Conservation (phyloP, 2,329 filamentous ascomycete genomes). For the Penicillium sp. region DNA sequence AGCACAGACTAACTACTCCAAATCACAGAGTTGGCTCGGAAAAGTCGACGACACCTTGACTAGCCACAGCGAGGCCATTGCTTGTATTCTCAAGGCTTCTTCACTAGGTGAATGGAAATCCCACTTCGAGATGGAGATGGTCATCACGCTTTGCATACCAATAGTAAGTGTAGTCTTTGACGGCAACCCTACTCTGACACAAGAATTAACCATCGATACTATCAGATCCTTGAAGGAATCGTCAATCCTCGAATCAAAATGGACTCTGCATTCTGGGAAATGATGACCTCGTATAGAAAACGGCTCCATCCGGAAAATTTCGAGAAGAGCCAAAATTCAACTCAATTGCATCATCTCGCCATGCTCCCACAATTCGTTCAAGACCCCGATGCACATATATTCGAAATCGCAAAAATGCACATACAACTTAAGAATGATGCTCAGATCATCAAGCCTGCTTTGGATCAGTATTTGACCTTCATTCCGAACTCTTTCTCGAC, state of each 20-base stretch:
- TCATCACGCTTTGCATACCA: constrained; percentile 21
- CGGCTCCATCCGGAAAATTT: neutral
- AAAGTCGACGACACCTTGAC: constrained; percentile 16
- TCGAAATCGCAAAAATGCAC: constrained; percentile 19
- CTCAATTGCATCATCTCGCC: constrained; percentile 7
- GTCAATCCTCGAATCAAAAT: constrained; percentile 23
- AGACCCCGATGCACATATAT: constrained; percentile 13
- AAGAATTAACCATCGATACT: neutral
- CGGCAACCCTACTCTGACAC: neutral
- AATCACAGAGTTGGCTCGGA: constrained; percentile 26
- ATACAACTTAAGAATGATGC: constrained; percentile 15
- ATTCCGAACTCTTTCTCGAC: neutral
- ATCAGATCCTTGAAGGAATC: constrained; percentile 25
- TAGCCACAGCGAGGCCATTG: constrained; percentile 23
- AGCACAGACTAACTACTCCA: neutral
- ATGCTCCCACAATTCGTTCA: constrained; percentile 18
- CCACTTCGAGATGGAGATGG: constrained; percentile 21
- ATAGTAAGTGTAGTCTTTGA: constrained; percentile 19
- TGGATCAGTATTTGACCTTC: neutral
- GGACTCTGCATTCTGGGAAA: constrained; percentile 18
- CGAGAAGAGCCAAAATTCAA: constrained; percentile 1
- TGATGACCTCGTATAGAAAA: constrained; percentile 1
- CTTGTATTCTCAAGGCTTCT: constrained; percentile 20
- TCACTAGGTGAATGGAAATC: constrained; percentile 14
- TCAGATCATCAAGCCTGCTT: constrained; percentile 8